phyloP scores from a whole-genome alignment of 2,329 filamentous ascomycete species.

The Penicillium hesseltinei region DNA sequence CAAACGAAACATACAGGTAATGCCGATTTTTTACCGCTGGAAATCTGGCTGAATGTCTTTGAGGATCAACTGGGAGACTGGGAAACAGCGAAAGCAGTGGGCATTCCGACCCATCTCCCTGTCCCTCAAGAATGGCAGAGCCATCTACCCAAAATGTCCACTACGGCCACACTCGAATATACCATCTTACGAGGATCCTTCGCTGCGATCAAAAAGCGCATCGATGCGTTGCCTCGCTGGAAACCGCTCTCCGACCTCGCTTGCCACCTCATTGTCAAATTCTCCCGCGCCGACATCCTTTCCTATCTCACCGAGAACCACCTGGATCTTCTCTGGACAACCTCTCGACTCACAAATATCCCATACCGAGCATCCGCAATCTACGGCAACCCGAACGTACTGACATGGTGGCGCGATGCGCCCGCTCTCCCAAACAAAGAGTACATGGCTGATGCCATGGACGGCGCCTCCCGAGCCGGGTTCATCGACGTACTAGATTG shows the following conservation, averaged over 20 bases:
- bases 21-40: slow-evolving; percentile 62
- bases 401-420: slow-evolving; percentile 88
- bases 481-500: slow-evolving; percentile 84
- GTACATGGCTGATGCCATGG: slow-evolving; percentile 80
- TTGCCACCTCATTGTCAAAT: slow-evolving; percentile 87
- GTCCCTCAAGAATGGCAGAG: slow-evolving; percentile 71
- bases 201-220: slow-evolving; percentile 68
- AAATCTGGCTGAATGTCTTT: slow-evolving; percentile 87
- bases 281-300: slow-evolving; percentile 76
- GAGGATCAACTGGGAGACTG: slow-evolving; percentile 77
- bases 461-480: slow-evolving; percentile 81
- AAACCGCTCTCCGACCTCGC: slow-evolving; percentile 75
- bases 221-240: slow-evolving; percentile 66
- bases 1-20: slow-evolving; percentile 21
- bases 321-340: slow-evolving; percentile 78
- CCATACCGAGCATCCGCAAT: slow-evolving; percentile 85
- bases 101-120: slow-evolving; percentile 74
- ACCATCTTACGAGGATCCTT: slow-evolving; percentile 73
- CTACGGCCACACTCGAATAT: slow-evolving; percentile 78
- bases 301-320: slow-evolving; percentile 66
- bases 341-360: slow-evolving; percentile 76
- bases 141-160: slow-evolving; percentile 61
- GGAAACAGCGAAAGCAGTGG: slow-evolving; percentile 80
- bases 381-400: slow-evolving; percentile 77
- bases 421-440: slow-evolving; percentile 81